phyloP scores from a whole-genome alignment of 2,329 filamentous ascomycete species.

The Penicillium sp. region DNA sequence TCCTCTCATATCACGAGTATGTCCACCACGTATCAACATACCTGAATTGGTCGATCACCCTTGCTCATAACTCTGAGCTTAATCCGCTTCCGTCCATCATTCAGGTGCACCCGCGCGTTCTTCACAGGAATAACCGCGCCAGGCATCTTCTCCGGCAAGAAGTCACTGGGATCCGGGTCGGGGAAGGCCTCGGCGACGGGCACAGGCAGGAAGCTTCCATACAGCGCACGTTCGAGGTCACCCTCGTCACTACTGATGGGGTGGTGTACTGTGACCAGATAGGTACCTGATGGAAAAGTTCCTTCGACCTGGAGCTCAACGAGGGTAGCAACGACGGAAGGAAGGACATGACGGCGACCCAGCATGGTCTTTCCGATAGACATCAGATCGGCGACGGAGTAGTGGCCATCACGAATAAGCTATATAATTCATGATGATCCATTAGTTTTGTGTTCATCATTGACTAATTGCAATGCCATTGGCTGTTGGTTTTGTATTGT shows the following conservation, averaged over 20 bases:
- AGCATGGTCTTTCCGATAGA: slow-evolving; percentile 86
- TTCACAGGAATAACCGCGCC: slow-evolving; percentile 77
- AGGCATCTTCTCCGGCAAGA: slow-evolving; percentile 68
- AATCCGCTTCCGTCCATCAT: slow-evolving; percentile 72
- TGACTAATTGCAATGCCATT: slow-evolving; percentile 1
- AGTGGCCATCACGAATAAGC: slow-evolving; percentile 93
- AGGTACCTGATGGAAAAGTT: slow-evolving; percentile 86
- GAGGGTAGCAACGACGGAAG: slow-evolving; percentile 76
- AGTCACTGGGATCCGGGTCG: slow-evolving; percentile 63
- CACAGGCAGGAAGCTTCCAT: slow-evolving; percentile 85
- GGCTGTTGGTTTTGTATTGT: slow-evolving; percentile 1
- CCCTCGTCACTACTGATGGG: slow-evolving; percentile 85
- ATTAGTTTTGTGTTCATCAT: background rate
- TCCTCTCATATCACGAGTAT: background rate
- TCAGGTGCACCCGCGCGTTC: slow-evolving; percentile 66
- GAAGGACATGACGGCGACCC: slow-evolving; percentile 85
- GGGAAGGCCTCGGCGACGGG: slow-evolving; percentile 70
- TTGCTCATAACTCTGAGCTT: slow-evolving; percentile 76
- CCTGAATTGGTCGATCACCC: slow-evolving; percentile 88
- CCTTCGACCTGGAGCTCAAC: slow-evolving; percentile 90
- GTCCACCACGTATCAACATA: slow-evolving; percentile 37
- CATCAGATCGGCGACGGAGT: slow-evolving; percentile 93
- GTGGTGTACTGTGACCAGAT: slow-evolving; percentile 91
- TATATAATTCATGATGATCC: slow-evolving; percentile 27
- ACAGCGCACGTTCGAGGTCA: slow-evolving; percentile 80